Evolutionary conservation across 208 protist genomes (phyloP), one percentile per base, ranked within the genome.

Genomic region (Crithidia fasciculata): DNA sequence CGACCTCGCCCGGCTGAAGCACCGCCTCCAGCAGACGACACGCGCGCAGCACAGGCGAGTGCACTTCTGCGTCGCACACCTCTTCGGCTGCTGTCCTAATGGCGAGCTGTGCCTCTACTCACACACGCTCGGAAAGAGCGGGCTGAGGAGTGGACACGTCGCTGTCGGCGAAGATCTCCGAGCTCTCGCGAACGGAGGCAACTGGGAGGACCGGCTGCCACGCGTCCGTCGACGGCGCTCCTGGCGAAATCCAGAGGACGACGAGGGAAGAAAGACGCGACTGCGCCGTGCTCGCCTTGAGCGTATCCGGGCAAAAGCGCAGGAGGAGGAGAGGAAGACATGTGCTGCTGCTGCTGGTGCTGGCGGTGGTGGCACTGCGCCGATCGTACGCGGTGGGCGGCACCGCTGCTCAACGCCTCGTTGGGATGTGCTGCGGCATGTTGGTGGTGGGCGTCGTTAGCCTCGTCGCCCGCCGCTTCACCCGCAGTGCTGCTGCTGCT

Each of bases 31-130:
- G 65, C 86, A 86, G 36, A 82, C 87, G 56, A 83, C 92, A 47
- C 86, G 87, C 8, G 71, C 81, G 6, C 67, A 84, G 40, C 63
- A 87, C 63, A 85, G 72, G 36, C 82, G 80, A 41, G 82, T 79
- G 10, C 82, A 86, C 72, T 94, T 84, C 67, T 97, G 92, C 63
- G 89, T 93, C 3, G 82, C 83, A 0, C 84, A 95, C 72, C 63
- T 90, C 36, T 87, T 97, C 28, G 87, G 83, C 18, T 89, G 86
- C 77, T 97, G 92, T 67, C 86, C 88, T 3, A 87, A 94, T 53
- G 92, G 90, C 16, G 87, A 92, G 8, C 55, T 84, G 28, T 97
- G 92, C 71, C 70, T 95, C 10, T 90, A 88, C 71, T 88, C 92
- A 0, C 92, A 97, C 72, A 65, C 83, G 2, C 80, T 90, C 4